Percentiles rank a stretch among this genome's conserved stretches.
These are phyloP conservation scores for Aureobasidium pullulans DNA, from an alignment of 2,329 filamentous ascomycete genomes.

Conservation along the genomic window DNA sequence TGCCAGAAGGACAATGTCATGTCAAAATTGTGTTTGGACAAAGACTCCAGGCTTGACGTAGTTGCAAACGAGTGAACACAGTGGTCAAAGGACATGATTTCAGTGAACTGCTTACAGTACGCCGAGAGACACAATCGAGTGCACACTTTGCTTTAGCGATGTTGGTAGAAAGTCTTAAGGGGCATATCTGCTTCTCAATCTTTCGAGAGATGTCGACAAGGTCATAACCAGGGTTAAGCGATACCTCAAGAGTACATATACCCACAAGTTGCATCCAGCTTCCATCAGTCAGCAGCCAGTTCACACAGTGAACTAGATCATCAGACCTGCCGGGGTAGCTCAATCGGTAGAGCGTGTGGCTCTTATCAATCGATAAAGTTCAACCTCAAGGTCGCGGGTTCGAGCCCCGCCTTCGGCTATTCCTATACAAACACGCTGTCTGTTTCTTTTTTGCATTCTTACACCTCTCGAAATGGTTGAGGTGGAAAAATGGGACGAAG, in stretches of 20 bases:
- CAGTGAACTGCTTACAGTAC: too few species aligned
- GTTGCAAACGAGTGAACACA: too few species aligned
- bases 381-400: neutral
- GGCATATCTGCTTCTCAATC: too few species aligned
- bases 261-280: neutral
- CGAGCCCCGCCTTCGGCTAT: conserved; percentile 1
- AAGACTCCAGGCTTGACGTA: too few species aligned
- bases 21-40: too few species aligned
- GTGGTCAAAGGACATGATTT: too few species aligned
- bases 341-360: conserved; percentile 42
- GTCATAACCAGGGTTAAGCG: too few species aligned
- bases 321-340: conserved; percentile 35
- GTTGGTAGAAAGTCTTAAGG: too few species aligned
- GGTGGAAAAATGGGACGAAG: neutral
- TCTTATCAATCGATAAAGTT: conserved; percentile 27
- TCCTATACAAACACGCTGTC: neutral
- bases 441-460: neutral
- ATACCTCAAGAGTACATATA: neutral
- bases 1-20: too few species aligned
- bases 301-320: neutral
- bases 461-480: neutral
- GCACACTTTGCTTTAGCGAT: too few species aligned
- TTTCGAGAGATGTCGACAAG: too few species aligned
- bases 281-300: neutral
- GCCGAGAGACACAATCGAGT: too few species aligned